Evolutionary conservation across 2,329 filamentous ascomycete species (phyloP).

Genomic region (Neoascochyta sp.): DNA sequence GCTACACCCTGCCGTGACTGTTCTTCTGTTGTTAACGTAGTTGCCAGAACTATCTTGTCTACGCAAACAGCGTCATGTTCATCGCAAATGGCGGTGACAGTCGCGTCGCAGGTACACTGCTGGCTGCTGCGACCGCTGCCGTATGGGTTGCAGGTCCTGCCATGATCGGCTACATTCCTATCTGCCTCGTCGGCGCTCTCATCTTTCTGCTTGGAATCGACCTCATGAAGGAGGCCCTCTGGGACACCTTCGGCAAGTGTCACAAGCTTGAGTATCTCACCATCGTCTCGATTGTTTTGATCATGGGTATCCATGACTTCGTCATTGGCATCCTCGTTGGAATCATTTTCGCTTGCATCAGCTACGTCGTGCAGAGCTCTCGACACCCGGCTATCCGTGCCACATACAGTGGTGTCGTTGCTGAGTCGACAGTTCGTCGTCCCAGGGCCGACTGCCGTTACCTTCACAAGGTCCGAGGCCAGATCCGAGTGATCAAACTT

Average conservation of each 20-base stretch:
- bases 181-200: constrained; percentile 93
- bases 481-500: constrained; percentile 88
- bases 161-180: constrained; percentile 89
- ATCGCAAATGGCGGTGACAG: constrained; percentile 88
- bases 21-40: constrained; percentile 14
- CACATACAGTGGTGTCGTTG: constrained; percentile 83
- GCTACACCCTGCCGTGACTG: neutral
- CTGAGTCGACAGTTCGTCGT: constrained; percentile 86
- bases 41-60: constrained; percentile 87
- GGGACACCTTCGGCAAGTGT: constrained; percentile 83
- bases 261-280: constrained; percentile 86
- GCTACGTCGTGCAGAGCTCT: constrained; percentile 87
- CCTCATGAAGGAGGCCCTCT: constrained; percentile 80
- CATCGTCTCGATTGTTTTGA: constrained; percentile 80
- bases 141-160: constrained; percentile 82
- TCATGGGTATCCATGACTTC: constrained; percentile 97
- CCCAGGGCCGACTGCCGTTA: constrained; percentile 88
- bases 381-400: constrained; percentile 83
- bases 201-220: constrained; percentile 96
- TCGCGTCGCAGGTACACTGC: constrained; percentile 77
- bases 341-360: constrained; percentile 85
- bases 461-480: constrained; percentile 75
- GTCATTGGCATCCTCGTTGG: constrained; percentile 90
- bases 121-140: constrained; percentile 74
- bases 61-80: constrained; percentile 96